Base-by-base conservation (phyloP, 2,329 filamentous ascomycete species). In the Pochonia chlamydosporia region DNA sequence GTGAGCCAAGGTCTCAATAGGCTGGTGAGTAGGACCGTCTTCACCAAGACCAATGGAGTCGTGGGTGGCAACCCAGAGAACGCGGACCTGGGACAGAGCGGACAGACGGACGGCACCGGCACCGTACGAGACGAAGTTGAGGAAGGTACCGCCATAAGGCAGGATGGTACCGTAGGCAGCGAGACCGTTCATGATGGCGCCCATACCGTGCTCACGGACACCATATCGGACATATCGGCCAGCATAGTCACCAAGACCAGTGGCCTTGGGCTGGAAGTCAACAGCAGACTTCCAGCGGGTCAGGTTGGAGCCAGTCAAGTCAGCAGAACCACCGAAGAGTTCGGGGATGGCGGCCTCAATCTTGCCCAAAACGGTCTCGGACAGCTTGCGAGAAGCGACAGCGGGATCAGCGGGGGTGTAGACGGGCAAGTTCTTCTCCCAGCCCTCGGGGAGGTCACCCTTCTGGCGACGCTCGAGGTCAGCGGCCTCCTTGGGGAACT, bases 41-140 rank as follows among this genome's bases (percentile, higher is more conserved):
- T 99, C 93, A 73, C 93, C 93, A 59, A 97, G 89, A 78, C 93
- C 93, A 62, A 99, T 99, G 56, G 92, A 96, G 81, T 97, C 92
- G 81, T 97, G 92, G 59, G 92, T 97, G 63, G 93, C 92, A 60
- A 97, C 81, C 85, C 93, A 95, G 77, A 99, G 91, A 66, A 83
- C 79, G 62, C 92, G 92, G 68, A 91, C 80, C 71, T 88, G 91
- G 40, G 91, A 95, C 59, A 99, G 82, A 35, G 93, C 84, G 31
- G 91, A 96, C 52, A 99, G 84, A 73, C 93, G 92, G 66, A 97
- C 86, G 62, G 93, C 85, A 72, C 93, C 93, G 56, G 93, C 90
- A 59, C 89, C 92, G 70, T 99, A 99, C 23, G 92, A 97, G 59
- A 97, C 90, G 71, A 99, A 99, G 86, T 97, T 99, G 60, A 99